Conservation (phyloP, 768 basidiomycete genomes). For the Mycena capillaripes region DNA sequence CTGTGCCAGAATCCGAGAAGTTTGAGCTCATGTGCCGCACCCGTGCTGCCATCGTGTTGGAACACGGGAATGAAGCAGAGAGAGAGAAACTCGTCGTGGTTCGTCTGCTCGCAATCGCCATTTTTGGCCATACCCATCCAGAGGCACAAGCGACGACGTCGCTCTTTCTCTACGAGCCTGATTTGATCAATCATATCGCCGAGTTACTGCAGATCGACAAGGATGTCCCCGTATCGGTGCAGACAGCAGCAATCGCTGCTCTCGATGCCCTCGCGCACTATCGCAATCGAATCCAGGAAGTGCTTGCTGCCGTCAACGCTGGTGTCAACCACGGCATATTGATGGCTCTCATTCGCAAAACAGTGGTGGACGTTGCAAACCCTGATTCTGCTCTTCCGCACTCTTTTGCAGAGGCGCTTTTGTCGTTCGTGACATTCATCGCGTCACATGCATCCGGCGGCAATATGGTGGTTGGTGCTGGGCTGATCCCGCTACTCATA, state of each 20-base stretch:
- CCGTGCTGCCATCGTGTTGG: conserved; percentile 80
- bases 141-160: conserved; percentile 85
- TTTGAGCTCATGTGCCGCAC: conserved; percentile 92
- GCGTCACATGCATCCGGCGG: conserved; percentile 88
- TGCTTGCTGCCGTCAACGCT: conserved; percentile 91
- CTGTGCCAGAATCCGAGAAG: conserved; percentile 85
- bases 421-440: conserved; percentile 90
- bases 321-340: conserved; percentile 96
- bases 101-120: conserved; percentile 89
- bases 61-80: conserved; percentile 67
- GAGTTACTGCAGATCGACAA: conserved; percentile 89
- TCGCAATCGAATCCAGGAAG: conserved; percentile 86
- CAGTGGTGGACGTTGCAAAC: conserved; percentile 78
- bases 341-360: conserved; percentile 89
- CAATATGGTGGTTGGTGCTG: conserved; percentile 95
- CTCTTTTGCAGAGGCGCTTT: conserved; percentile 85
- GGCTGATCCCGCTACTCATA: conserved; percentile 89
- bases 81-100: conserved; percentile 86
- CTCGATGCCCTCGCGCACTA: conserved; percentile 93
- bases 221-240: conserved; percentile 77
- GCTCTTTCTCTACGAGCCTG: conserved; percentile 95
- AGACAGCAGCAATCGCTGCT: conserved; percentile 89
- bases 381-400: conserved; percentile 77
- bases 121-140: conserved; percentile 89
- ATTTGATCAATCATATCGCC: conserved; percentile 89